Percentiles rank a stretch among this genome's conserved stretches.
Conservation (phyloP, 2,329 filamentous ascomycete genomes). For the Apiospora saccharicola region DNA sequence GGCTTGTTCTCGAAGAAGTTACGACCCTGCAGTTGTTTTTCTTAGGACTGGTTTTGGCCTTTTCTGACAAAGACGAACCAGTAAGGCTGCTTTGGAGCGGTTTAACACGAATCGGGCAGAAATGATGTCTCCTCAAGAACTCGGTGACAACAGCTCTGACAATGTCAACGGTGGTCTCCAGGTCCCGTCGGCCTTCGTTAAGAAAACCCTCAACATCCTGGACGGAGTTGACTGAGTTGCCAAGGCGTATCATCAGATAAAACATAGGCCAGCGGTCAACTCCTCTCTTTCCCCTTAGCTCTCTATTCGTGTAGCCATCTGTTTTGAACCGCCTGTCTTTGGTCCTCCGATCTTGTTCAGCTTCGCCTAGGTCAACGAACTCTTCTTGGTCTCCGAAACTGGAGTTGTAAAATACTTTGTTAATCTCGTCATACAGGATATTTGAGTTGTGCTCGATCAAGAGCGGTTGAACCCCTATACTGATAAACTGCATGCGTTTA, state of each 20-base stretch:
- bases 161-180: slow-evolving; percentile 69
- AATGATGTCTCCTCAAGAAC: slow-evolving; percentile 78
- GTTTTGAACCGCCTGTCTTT: slow-evolving; percentile 46
- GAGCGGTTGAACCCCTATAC: slow-evolving; percentile 75
- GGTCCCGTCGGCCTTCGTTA: slow-evolving; percentile 53
- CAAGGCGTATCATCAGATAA: slow-evolving; percentile 70
- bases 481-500: slow-evolving; percentile 81
- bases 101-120: slow-evolving; percentile 59
- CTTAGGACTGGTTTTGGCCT: not conserved
- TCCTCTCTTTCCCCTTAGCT: slow-evolving; percentile 66
- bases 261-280: slow-evolving; percentile 92
- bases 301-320: slow-evolving; percentile 57
- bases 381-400: slow-evolving; percentile 73
- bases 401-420: slow-evolving; percentile 77
- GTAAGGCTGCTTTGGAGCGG: not conserved
- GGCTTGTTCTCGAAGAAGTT: slow-evolving; percentile 17
- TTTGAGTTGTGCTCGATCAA: slow-evolving; percentile 62
- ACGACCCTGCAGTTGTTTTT: not conserved
- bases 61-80: not conserved
- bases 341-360: slow-evolving; percentile 34
- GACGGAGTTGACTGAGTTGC: slow-evolving; percentile 27
- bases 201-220: slow-evolving; percentile 49
- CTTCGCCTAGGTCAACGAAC: slow-evolving; percentile 45
- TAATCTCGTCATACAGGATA: slow-evolving; percentile 79
- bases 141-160: slow-evolving; percentile 73